phyloP scores from a whole-genome alignment of 345 rosid species.

The Limnanthes douglasii region DNA sequence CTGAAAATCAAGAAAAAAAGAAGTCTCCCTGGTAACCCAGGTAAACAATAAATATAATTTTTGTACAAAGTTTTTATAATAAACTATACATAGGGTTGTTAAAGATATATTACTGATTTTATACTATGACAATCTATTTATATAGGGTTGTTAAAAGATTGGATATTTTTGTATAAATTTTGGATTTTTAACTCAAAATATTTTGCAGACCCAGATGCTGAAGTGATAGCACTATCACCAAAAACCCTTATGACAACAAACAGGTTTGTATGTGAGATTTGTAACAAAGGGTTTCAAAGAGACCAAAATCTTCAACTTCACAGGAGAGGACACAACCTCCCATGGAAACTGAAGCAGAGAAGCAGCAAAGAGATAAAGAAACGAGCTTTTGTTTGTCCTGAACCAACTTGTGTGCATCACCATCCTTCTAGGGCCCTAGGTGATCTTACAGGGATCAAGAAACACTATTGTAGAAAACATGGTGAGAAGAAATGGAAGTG shows the following conservation, averaged over 20 bases:
- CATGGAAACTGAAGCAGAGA: constrained; percentile 55
- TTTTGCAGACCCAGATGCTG: too few relatives aligned
- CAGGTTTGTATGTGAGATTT: too few relatives aligned
- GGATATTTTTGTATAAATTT: constrained; percentile 36
- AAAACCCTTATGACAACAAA: constrained; percentile 27
- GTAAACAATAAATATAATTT: too few relatives aligned
- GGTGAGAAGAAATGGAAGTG: too few relatives aligned
- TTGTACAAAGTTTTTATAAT: too few relatives aligned
- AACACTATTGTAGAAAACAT: too few relatives aligned
- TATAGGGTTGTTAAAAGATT: constrained; percentile 13
- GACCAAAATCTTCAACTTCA: too few relatives aligned
- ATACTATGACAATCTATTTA: neutral
- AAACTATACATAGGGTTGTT: too few relatives aligned
- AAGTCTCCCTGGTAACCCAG: constrained; percentile 49
- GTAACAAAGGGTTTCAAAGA: too few relatives aligned
- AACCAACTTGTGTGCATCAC: constrained; percentile 34
- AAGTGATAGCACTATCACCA: too few relatives aligned
- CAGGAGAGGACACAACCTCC: constrained; percentile 51
- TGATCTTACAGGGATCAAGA: too few relatives aligned
- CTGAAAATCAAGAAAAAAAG: constrained; percentile 52
- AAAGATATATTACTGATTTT: neutral
- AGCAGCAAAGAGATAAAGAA: constrained; percentile 27
- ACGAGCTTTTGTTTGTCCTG: constrained; percentile 51
- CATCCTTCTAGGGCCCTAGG: constrained; percentile 50
- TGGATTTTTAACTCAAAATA: too few relatives aligned